Evolutionary conservation across 2,329 filamentous ascomycete genomes (phyloP), one percentile per base, ranked within the genome.

Genomic region (Beauveria medogensis): DNA sequence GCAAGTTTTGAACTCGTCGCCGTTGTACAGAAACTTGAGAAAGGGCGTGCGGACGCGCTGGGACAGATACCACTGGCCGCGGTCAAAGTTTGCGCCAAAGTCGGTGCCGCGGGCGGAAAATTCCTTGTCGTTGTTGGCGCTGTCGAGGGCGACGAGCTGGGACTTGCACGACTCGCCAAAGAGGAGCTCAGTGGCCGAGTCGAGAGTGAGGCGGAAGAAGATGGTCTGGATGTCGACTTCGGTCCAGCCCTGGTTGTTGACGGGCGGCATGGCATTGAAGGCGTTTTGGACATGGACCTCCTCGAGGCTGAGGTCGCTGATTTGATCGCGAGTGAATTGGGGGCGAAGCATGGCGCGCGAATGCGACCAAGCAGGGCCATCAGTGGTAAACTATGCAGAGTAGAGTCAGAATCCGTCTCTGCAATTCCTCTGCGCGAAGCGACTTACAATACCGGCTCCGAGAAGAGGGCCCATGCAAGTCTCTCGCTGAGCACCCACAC

Each of bases 1-100:
- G 9, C 86, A 82, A 61, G 83, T 80, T 63, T 77, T 78, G 70
- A 91, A 90, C 3, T 83, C 80, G 54, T 82, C 75, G 1, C 84
- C 71, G 40, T 75, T 73, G n/a, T 77, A 69, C 2, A 80, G 64
- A 74, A 78, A 81, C 67, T 79, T 78, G 55, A 76, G 67, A 46
- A 73, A 73, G 3, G 72, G 73, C 5, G 79, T 65, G 2, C 75
- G 72, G 7, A 72, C 85, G 67, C 90, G 89, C 20, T 78, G 74
- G 59, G 77, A 70, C 76, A 69, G 76, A 76, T 56, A 75, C 75
- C 68, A 79, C 74, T 68, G 74, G 26, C 72, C 67, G 9, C 62
- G 66, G 62, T 74, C 71, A 53, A 72, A 73, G 50, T 72, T 70
- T 44, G 68, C 64, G 62, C 70, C 69, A 43, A 72, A 72, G 58